Conservation (phyloP, 257 asterid genomes). For the Linaria vulgaris region DNA sequence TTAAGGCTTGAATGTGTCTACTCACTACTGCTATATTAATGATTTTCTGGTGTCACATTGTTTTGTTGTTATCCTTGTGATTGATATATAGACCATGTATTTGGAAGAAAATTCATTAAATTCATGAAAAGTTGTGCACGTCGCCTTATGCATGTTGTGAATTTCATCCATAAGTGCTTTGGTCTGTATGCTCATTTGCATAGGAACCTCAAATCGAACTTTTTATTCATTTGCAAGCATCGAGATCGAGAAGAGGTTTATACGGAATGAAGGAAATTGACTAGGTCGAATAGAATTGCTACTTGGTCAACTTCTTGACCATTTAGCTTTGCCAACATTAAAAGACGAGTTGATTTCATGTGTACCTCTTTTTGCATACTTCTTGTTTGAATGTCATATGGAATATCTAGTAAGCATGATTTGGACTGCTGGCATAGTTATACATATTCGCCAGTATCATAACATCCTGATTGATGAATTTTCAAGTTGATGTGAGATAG, state of each 20-base stretch:
- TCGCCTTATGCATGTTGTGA: neutral
- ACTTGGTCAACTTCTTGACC: constrained; percentile 10
- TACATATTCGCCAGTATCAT: neutral
- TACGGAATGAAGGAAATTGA: constrained; percentile 9
- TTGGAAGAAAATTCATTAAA: neutral
- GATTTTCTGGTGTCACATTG: neutral
- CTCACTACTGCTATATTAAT: neutral
- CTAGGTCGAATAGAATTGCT: neutral
- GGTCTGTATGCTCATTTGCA: no score
- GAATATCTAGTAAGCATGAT: neutral
- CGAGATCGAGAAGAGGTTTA: neutral
- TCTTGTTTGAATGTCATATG: neutral
- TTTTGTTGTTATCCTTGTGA: neutral
- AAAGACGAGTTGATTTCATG: no score
- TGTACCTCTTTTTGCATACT: no score
- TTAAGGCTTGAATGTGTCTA: neutral
- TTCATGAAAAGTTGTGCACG: neutral
- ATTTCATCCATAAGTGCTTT: neutral
- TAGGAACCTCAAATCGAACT: neutral
- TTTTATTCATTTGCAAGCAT: neutral
- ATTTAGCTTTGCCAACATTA: neutral
- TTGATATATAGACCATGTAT: neutral
- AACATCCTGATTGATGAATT: no score
- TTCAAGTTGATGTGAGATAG: no score
- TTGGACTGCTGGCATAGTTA: neutral